Percentiles rank a stretch among this genome's conserved stretches.
phyloP scores from a whole-genome alignment of 805 yeast species.

The Candida cerambycidarum region DNA sequence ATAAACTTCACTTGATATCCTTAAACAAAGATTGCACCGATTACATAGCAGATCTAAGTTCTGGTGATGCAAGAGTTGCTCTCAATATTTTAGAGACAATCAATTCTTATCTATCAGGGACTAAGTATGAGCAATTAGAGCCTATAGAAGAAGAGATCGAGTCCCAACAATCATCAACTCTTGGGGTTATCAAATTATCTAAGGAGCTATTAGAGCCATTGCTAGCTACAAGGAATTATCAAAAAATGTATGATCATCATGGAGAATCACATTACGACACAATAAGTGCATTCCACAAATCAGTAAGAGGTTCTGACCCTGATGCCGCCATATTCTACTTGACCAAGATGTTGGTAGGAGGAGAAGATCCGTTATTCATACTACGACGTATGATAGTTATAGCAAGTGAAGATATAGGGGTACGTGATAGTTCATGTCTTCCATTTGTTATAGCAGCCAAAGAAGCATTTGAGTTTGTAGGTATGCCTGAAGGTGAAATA shows the following conservation, averaged over 20 bases:
- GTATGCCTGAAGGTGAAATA: slow-evolving; percentile 92
- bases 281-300: slow-evolving; percentile 92
- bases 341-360: slow-evolving; percentile 86
- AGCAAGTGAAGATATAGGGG: slow-evolving; percentile 93
- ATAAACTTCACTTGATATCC: slow-evolving; percentile 49
- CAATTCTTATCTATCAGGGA: slow-evolving; percentile 50
- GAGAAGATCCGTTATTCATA: slow-evolving; percentile 89
- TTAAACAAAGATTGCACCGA: slow-evolving; percentile 58
- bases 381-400: slow-evolving; percentile 91
- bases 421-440: slow-evolving; percentile 75
- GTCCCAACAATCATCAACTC: slow-evolving; percentile 12
- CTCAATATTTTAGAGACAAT: slow-evolving; percentile 76
- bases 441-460: slow-evolving; percentile 87
- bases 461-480: slow-evolving; percentile 84
- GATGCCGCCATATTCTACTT: slow-evolving; percentile 89
- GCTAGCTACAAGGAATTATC: slow-evolving; percentile 43
- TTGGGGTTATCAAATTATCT: slow-evolving; percentile 41
- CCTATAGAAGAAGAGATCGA: slow-evolving; percentile 17
- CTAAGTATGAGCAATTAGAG: slow-evolving; percentile 21
- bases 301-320: slow-evolving; percentile 84
- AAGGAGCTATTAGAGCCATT: slow-evolving; percentile 41
- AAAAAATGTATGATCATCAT: slow-evolving; percentile 71
- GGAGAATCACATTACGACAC: slow-evolving; percentile 96
- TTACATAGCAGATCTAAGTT: slow-evolving; percentile 69
- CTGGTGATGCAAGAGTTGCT: slow-evolving; percentile 89